Conservation (phyloP, 2,329 filamentous ascomycete species). For the Allantophomopsis cytisporea region DNA sequence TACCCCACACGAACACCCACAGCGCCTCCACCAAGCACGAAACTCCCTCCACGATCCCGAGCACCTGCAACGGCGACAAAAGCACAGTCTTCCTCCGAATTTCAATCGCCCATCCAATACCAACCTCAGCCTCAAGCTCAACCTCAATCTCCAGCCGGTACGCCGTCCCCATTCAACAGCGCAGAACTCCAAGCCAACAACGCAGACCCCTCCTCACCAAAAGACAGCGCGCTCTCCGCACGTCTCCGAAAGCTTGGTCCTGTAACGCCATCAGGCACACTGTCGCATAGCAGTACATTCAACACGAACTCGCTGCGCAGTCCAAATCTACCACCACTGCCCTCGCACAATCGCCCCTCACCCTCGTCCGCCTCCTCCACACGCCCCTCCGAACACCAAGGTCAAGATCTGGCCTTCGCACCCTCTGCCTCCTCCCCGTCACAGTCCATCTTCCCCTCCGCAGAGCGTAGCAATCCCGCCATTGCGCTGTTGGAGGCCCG, state of each 20-base stretch:
- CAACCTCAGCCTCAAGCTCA: slow-evolving; percentile 1
- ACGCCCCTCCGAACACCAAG: neutral
- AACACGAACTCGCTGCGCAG: slow-evolving; percentile 1
- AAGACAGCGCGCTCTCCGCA: slow-evolving; percentile 8
- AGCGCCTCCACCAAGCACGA: neutral
- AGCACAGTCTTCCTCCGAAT: neutral
- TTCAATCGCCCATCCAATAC: neutral
- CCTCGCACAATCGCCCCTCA: neutral
- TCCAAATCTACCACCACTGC: neutral
- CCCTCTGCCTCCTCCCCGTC: slow-evolving; percentile 9
- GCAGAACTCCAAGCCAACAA: neutral
- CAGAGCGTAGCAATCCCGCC: slow-evolving; percentile 10
- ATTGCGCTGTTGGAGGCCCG: slow-evolving; percentile 19
- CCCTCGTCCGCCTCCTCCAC: slow-evolving; percentile 1
- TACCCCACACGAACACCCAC: slow-evolving; percentile 12
- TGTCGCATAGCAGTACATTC: slow-evolving; percentile 15
- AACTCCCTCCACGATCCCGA: slow-evolving; percentile 2
- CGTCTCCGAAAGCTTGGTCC: slow-evolving; percentile 14
- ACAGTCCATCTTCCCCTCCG: slow-evolving; percentile 11
- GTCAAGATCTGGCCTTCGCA: slow-evolving; percentile 5
- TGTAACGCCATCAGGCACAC: slow-evolving; percentile 14
- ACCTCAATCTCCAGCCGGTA: too few species aligned
- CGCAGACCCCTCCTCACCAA: slow-evolving; percentile 4
- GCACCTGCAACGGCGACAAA: slow-evolving; percentile 4
- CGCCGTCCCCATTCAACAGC: neutral